Base-by-base conservation (phyloP, 805 yeast species). In the Lipomyces orientalis region DNA sequence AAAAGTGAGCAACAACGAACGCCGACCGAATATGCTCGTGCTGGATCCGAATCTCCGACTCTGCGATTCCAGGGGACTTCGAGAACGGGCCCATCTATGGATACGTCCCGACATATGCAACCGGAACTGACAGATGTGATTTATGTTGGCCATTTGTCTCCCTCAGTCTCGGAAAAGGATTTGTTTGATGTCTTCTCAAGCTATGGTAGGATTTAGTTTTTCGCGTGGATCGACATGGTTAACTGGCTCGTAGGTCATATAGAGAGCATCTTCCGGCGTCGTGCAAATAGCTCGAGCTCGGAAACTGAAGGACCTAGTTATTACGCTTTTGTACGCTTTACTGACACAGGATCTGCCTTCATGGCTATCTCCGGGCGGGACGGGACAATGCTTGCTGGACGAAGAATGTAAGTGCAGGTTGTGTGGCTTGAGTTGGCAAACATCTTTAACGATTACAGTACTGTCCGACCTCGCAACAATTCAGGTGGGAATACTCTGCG, bases 291-390 rank as follows among this genome's bases (percentile, higher is more conserved):
- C 49, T 43, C 51, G 43, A 22, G 35, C 22, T 31, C 51, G 4
- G 49, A 43, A 56, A 55, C 22, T 39, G 61, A 35, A 4, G 33
- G 55, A 9, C 14, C 43, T 25, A 60, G 57, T 7, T 46, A 61
- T 29, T 69, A 69, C 22, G 72, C 70, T 1, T 69, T 69, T 29
- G 35, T 69, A 5, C 54, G 62, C 8, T 69, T 56, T 56, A n/a
- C 58, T 3, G 60, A 39, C 29, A 29, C 65, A 1, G 60, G 60
- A 12, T 63, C 67, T 16, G 70, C 69, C 4, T 35, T 52, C 12
- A 43, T 51, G 9, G 72, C 69, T 8, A 66, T 69, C 4, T 51
- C 37, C 12, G 70, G 61, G 31, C 64, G 63, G 1, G 65, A 69
- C 51, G 68, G 66, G 10, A 66, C 67, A 19, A 22, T 66, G 12